Conservation (phyloP, 768 basidiomycete genomes). For the Pleurotus cornucopiae region DNA sequence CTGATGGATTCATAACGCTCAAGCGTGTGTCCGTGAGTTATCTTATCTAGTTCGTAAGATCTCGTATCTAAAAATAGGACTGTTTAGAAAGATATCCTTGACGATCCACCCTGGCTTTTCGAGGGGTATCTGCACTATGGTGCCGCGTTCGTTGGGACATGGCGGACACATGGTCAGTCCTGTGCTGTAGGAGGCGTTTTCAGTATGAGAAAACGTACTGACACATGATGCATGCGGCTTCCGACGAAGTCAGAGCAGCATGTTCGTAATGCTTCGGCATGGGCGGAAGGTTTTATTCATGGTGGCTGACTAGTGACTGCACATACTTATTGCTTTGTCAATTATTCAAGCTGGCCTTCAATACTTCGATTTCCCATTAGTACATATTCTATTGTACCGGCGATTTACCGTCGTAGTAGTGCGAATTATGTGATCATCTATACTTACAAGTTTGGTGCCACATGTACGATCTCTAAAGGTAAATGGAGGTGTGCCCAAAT, state of each 20-base stretch:
- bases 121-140: conserved; percentile 50
- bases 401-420: too few species aligned
- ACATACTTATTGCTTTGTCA: too few species aligned
- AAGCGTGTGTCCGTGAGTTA: conserved; percentile 56
- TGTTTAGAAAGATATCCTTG: conserved; percentile 26
- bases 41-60: conserved; percentile 7
- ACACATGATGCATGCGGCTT: not conserved
- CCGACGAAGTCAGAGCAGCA: too few species aligned
- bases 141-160: conserved; percentile 48
- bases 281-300: not conserved
- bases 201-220: conserved; percentile 41
- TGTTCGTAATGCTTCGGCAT: too few species aligned
- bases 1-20: conserved; percentile 57
- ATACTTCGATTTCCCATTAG: too few species aligned
- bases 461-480: not conserved
- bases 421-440: too few species aligned
- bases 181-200: conserved; percentile 49
- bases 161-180: conserved; percentile 36
- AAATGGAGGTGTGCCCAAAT: not conserved
- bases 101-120: conserved; percentile 47
- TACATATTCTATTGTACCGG: too few species aligned
- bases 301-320: not conserved
- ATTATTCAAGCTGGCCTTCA: too few species aligned
- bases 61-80: conserved; percentile 1
- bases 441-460: too few species aligned